phyloP scores from a whole-genome alignment of 1,284 basidiomycete genomes.

The Paramarasmius palmivorus region DNA sequence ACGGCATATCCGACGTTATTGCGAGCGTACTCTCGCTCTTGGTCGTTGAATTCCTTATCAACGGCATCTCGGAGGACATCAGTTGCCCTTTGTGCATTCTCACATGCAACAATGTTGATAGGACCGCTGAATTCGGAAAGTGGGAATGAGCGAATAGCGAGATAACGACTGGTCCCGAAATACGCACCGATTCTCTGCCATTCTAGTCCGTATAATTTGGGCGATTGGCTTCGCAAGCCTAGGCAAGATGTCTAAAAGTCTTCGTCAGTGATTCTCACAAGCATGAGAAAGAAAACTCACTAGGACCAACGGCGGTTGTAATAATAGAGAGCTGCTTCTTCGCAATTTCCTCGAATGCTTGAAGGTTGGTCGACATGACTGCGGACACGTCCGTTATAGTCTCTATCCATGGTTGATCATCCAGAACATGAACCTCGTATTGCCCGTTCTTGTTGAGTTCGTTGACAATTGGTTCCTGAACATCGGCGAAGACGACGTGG shows the following conservation, averaged over 20 bases:
- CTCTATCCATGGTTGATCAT: slow-evolving; percentile 11
- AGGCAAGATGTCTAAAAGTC: slow-evolving; percentile 17
- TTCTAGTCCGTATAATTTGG: slow-evolving; percentile 21
- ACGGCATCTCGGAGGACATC: slow-evolving; percentile 31
- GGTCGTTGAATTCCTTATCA: slow-evolving; percentile 26
- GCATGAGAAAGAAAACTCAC: neutral
- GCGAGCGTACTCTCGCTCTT: slow-evolving; percentile 26
- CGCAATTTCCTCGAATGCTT: slow-evolving; percentile 24
- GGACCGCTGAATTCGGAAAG: slow-evolving; percentile 10
- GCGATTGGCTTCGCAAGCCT: slow-evolving; percentile 26
- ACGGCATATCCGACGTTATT: slow-evolving; percentile 36
- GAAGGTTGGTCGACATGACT: slow-evolving; percentile 30
- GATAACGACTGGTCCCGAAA: neutral
- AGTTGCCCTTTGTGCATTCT: slow-evolving; percentile 39
- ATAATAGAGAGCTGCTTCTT: slow-evolving; percentile 31
- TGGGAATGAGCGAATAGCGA: neutral
- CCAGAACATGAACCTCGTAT: slow-evolving; percentile 26
- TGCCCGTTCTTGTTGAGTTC: slow-evolving; percentile 21
- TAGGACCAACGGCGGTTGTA: slow-evolving; percentile 37
- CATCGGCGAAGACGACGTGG: slow-evolving; percentile 32
- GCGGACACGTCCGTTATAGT: slow-evolving; percentile 30
- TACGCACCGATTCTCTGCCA: slow-evolving; percentile 7
- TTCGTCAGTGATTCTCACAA: neutral
- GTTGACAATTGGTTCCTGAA: slow-evolving; percentile 24
- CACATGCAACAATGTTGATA: slow-evolving; percentile 41